Evolutionary conservation across 768 basidiomycete genomes (phyloP).

Genomic region (Leucocoprinus sp.): DNA sequence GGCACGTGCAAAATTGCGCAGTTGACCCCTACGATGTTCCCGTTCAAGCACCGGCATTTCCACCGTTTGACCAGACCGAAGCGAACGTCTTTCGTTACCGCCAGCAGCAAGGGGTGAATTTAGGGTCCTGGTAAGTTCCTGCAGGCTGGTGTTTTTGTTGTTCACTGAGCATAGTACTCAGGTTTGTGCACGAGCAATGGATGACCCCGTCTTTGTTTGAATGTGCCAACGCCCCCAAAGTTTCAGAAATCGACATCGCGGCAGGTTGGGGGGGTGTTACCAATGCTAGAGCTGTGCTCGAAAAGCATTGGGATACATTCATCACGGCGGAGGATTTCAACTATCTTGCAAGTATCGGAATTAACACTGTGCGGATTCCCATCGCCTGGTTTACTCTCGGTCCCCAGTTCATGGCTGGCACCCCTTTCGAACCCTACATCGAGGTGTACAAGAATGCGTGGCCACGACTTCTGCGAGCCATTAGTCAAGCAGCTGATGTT

Average conservation of each 20-base stretch:
- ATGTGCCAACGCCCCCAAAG: constrained; percentile 42
- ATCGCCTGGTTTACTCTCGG: constrained; percentile 61
- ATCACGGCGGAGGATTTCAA: constrained; percentile 57
- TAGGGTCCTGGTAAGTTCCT: constrained; percentile 47
- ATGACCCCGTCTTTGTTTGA: constrained; percentile 61
- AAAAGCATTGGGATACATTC: constrained; percentile 74
- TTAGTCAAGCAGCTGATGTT: constrained; percentile 46
- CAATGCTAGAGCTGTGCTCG: constrained; percentile 42
- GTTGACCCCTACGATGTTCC: constrained; percentile 24
- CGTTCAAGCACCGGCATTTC: constrained; percentile 29
- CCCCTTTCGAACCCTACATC: constrained; percentile 50
- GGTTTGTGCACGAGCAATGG: constrained; percentile 72
- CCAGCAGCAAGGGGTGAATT: constrained; percentile 55
- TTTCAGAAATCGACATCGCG: constrained; percentile 61
- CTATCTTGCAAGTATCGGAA: constrained; percentile 54
- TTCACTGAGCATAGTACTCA: constrained; percentile 15
- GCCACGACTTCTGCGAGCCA: constrained; percentile 53
- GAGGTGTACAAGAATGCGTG: constrained; percentile 61
- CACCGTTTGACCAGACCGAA: constrained; percentile 39
- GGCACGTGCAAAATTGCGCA: constrained; percentile 14
- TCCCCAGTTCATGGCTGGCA: constrained; percentile 47
- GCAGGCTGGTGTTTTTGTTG: background rate
- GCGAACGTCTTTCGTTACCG: constrained; percentile 52
- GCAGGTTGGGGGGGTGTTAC: constrained; percentile 46
- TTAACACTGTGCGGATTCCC: constrained; percentile 61